Base-by-base conservation (phyloP, 1,139 yeast genomes). In the Blastobotrys arbuscula region DNA sequence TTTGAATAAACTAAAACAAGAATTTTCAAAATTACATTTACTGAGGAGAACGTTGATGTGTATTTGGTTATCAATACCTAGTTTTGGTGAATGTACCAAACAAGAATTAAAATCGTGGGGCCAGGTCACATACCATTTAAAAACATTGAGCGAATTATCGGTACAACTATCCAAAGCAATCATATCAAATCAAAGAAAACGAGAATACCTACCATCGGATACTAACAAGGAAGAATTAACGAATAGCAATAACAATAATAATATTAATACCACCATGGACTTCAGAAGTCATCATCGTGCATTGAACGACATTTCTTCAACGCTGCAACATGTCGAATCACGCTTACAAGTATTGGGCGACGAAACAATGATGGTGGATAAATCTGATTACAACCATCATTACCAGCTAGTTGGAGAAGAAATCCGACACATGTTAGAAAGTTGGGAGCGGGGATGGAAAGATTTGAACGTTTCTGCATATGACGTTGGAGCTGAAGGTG, bases 41-140 rank as follows among this genome's bases (percentile, higher is more conserved):
- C 52, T 71, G 28, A 61, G 78, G 41, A 62, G 76, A 8, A 66
- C 72, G 15, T 57, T 71, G 34, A 56, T 74, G 9, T 72, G 77
- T 59, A 63, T 71, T 35, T 53, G 74, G 30, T 54, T 75, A 39
- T 69, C 77, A 1, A 59, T 69, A 33, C 59, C 63, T 10, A 55
- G 71, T 6, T 42, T 51, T 5, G 70, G 71, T 5, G 58, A 49
- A 13, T 55, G 58, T 44, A 36, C 46, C 6, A 40, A 36, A 12
- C 34, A 24, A 7, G 70, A 68, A 47, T 52, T 60, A 4, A 53
- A 54, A 20, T 50, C 55, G 13, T 71, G 74, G 74, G 52, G 60
- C 2, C 48, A 54, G 13, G 58, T 65, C 5, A 61, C 60, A 16
- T 65, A 63, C 46, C 60, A 64, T 24, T 45, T 69, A 34, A 57